These are phyloP conservation scores for Bipolaris oryzae DNA, from an alignment of 2,329 filamentous ascomycete genomes.

Conservation along the genomic window DNA sequence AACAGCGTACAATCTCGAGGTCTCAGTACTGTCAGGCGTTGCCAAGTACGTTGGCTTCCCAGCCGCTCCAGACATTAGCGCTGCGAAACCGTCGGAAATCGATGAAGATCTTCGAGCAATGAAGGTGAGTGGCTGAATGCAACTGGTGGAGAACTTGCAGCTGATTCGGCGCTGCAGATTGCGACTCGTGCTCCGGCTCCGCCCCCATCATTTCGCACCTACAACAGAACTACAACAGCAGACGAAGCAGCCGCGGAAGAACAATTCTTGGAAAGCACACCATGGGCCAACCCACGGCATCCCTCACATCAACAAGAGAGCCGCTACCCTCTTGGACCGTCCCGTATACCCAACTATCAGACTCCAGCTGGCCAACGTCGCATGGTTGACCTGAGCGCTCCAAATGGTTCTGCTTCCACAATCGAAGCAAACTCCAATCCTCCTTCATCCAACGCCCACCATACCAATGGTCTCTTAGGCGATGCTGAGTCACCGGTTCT, in stretches of 20 bases:
- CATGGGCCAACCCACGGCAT: slow-evolving; percentile 86
- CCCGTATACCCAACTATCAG: slow-evolving; percentile 42
- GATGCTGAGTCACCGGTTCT: slow-evolving; percentile 48
- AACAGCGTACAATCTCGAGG: slow-evolving; percentile 91
- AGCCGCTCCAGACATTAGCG: slow-evolving; percentile 82
- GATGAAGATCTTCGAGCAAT: slow-evolving; percentile 90
- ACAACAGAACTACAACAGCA: slow-evolving; percentile 48
- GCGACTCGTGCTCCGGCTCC: slow-evolving; percentile 39
- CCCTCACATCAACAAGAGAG: slow-evolving; percentile 48
- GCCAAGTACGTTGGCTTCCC: slow-evolving; percentile 97
- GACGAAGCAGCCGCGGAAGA: slow-evolving; percentile 72
- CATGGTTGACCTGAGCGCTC: slow-evolving; percentile 41
- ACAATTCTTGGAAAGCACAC: slow-evolving; percentile 85
- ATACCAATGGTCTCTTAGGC: slow-evolving; percentile 33
- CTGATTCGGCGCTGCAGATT: slow-evolving; percentile 41
- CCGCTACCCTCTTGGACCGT: slow-evolving; percentile 38
- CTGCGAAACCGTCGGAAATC: slow-evolving; percentile 73
- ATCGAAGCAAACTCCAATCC: slow-evolving; percentile 49
- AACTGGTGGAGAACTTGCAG: slow-evolving; percentile 21
- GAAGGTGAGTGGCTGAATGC: slow-evolving; percentile 66
- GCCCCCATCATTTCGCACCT: slow-evolving; percentile 42
- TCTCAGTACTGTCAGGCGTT: slow-evolving; percentile 86
- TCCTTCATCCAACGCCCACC: slow-evolving; percentile 41
- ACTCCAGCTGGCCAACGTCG: slow-evolving; percentile 47
- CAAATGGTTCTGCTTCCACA: slow-evolving; percentile 49